Base-by-base conservation (phyloP, 352 stramenopile genomes). In the Globisporangium acanthophoron region DNA sequence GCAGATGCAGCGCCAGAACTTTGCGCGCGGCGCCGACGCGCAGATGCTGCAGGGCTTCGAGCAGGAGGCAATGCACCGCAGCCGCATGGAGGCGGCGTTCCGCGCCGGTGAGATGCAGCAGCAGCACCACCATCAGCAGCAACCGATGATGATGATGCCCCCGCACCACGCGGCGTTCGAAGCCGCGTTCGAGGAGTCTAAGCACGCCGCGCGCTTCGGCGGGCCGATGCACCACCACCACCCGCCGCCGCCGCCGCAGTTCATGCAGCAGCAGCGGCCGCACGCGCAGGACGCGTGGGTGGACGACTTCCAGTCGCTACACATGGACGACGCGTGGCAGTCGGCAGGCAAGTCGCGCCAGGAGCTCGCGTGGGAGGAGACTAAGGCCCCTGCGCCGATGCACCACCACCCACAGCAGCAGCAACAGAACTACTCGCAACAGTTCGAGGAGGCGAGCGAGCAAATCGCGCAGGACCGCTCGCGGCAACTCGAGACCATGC, bases 1-100 rank as follows among this genome's bases (percentile, higher is more conserved):
- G 75, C 80, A 91, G 60, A 91, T 91, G 78, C 80, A 88, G 65
- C 78, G 78, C 55, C 67, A 77, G 39, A 78, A 83, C 51, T 76
- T 87, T 52, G 73, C 71, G 4, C 76, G 66, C 52, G 69, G 55
- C 3, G 74, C 71, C 11, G 71, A 87, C 54, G 62, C 70, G 45
- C 78, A 85, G 63, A 77, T 88, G 62, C 68, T 89, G 55, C 69
- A 80, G 40, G 59, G 61, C 2, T 78, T 88, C 20, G 80, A 91
- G 59, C 78, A 86, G 35, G 78, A 91, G 48, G 74, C 78, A 24
- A 76, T 74, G 64, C 79, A 73, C 53, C 73, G 74, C 18, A 81
- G 69, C 33, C 74, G 64, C 35, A 88, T 91, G 76, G 78, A 91
- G 63, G 78, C 80, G 2, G 76, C 76, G 27, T 90, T 85, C 62